Conservation (phyloP, 2,329 filamentous ascomycete genomes). For the Botryotinia calthae region DNA sequence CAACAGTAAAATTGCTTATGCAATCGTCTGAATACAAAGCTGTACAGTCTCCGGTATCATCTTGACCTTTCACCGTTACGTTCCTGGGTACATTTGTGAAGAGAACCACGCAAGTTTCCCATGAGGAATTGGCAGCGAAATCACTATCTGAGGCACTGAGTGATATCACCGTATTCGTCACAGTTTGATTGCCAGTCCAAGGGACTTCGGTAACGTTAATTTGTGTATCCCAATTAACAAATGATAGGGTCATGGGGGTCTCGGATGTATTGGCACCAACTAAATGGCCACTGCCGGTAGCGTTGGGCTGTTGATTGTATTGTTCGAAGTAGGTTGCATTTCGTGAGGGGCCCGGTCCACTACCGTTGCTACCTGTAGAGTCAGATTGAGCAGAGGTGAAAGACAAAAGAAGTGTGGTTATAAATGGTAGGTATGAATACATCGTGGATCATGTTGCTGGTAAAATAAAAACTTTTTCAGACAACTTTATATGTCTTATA, state of each 20-base stretch:
- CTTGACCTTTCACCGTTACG: constrained; percentile 2
- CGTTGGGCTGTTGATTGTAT: constrained; percentile 5
- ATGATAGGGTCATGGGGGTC: neutral
- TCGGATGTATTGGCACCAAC: neutral
- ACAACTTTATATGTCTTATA: neutral
- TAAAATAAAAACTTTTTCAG: neutral
- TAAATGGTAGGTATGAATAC: neutral
- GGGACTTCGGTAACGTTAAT: constrained; percentile 14
- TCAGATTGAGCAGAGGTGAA: neutral
- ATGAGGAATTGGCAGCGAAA: neutral
- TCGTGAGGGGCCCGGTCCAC: neutral
- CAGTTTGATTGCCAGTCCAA: neutral
- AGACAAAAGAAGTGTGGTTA: neutral
- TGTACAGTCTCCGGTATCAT: constrained; percentile 9
- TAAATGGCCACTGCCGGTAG: neutral
- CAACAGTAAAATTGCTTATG: neutral
- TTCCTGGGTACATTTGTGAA: neutral
- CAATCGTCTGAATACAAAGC: neutral
- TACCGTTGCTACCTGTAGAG: neutral
- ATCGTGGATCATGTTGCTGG: neutral
- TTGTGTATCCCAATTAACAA: neutral
- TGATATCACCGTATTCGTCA: constrained; percentile 13
- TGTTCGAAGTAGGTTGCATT: constrained; percentile 4
- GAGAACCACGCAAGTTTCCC: constrained; percentile 9
- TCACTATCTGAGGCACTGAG: neutral